Base-by-base conservation (phyloP, 805 yeast species). In the Saccharomycopsis olivae region DNA sequence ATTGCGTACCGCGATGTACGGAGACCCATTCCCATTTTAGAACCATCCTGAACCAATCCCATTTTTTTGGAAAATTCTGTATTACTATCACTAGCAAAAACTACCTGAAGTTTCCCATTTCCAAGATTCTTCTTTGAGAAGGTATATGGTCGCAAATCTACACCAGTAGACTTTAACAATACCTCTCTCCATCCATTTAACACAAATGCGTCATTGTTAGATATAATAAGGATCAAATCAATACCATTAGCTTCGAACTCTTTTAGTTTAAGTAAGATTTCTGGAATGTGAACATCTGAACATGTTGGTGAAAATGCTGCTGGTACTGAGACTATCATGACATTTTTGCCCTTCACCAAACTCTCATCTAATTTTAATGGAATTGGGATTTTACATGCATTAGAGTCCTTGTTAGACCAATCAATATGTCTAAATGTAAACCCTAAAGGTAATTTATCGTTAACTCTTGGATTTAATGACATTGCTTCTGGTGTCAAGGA, bases 261-360 rank as follows among this genome's bases (percentile, higher is more conserved):
- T 17, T 55, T 56, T 40, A 69, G 56, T 47, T 73, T 62, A 43
- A 61, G 53, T 43, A 79, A 57, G 63, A 62, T 79, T 18, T 77
- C 83, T 41, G 89, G 89, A 45, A 81, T 69, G 59, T 81, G 92
- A 51, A 71, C 66, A 37, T 69, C 73, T 36, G 82, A 68, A 60
- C 92, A 82, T 5, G 89, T 75, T 41, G 89, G 94, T 20, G 94
- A 82, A 68, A 82, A 84, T 9, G 94, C 92, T 47, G 88, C 94
- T 47, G 94, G 92, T 25, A 83, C 87, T 44, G 81, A 69, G 24
- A 85, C 84, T 51, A 83, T 64, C 32, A 82, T 74, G 24, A 78
- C 73, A 51, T 68, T 75, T 64, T 75, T 73, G 53, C 17, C 14
- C 13, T 19, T n/a, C 15, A 41, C 14, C 13, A 44, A 41, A 10